Percentiles rank a stretch among this genome's conserved stretches.
Evolutionary conservation across 768 basidiomycete species (phyloP).

Genomic region (Strobilomyces dryophilus): DNA sequence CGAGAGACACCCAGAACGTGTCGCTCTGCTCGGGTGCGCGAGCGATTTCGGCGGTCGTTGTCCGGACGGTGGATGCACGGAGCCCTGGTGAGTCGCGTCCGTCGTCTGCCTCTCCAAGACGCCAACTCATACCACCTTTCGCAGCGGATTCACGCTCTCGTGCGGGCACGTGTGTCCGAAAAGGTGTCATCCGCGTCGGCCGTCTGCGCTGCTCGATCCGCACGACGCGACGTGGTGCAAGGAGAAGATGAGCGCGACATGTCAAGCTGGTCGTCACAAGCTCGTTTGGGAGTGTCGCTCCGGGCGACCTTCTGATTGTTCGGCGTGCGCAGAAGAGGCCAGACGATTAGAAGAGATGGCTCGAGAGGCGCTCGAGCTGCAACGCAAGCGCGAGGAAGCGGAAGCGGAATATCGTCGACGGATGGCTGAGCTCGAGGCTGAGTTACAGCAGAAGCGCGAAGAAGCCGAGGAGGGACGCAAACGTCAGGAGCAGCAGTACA

Average conservation of each 20-base stretch:
- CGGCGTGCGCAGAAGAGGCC: conserved; percentile 39
- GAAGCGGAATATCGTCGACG: conserved; percentile 36
- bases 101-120: neutral
- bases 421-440: conserved; percentile 40
- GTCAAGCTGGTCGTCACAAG: conserved; percentile 41
- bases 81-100: conserved; percentile 45
- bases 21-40: conserved; percentile 35
- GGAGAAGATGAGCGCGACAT: conserved; percentile 32
- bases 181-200: conserved; percentile 54
- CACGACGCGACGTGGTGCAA: conserved; percentile 39
- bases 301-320: conserved; percentile 35
- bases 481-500: conserved; percentile 13
- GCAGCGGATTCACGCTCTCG: conserved; percentile 6
- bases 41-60: conserved; percentile 48
- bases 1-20: conserved; percentile 45
- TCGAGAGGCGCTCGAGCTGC: conserved; percentile 33
- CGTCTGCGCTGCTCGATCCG: conserved; percentile 29
- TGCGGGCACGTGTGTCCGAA: conserved; percentile 48
- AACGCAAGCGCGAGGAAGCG: conserved; percentile 42
- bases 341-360: conserved; percentile 36
- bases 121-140: neutral
- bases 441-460: conserved; percentile 17
- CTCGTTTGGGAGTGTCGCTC: conserved; percentile 41
- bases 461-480: conserved; percentile 9
- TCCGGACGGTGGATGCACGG: conserved; percentile 61